Percentiles rank a stretch among this genome's conserved stretches.
phyloP scores from a whole-genome alignment of 129 eudicot species.

The Centaurea solstitialis region DNA sequence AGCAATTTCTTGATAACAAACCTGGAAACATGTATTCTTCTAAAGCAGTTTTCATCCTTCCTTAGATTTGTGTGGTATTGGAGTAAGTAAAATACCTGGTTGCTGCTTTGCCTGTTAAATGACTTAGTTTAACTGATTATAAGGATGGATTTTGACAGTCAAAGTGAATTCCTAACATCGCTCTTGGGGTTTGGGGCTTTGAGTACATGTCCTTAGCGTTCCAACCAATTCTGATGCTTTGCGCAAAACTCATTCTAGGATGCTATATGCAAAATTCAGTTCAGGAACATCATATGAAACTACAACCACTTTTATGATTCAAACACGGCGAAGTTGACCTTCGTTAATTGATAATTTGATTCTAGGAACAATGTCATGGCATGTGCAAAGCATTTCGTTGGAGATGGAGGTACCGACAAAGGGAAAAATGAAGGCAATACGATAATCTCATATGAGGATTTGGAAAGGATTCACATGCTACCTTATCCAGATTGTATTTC shows the following conservation, averaged over 20 bases:
- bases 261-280: too few species aligned
- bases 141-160: too few species aligned
- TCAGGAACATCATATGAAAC: not conserved
- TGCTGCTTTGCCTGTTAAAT: too few species aligned
- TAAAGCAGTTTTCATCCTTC: not conserved
- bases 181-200: too few species aligned
- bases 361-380: slow-evolving; percentile 83
- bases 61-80: not conserved
- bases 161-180: too few species aligned
- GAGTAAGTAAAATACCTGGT: too few species aligned
- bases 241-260: too few species aligned
- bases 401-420: slow-evolving; percentile 84
- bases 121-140: too few species aligned
- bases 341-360: slow-evolving; percentile 16
- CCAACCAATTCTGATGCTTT: too few species aligned
- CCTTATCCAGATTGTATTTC: slow-evolving; percentile 82
- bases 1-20: not conserved
- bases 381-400: slow-evolving; percentile 91
- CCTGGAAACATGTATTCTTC: not conserved
- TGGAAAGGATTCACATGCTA: slow-evolving; percentile 80
- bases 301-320: not conserved
- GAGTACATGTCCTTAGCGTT: too few species aligned
- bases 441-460: slow-evolving; percentile 56
- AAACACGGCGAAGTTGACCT: not conserved
- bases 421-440: slow-evolving; percentile 91